A percentile compares a stretch with the other conserved stretches of the same genome.
These are phyloP conservation scores for Tulasnella sp. DNA, from an alignment of 768 basidiomycete species.

Conservation along the genomic window DNA sequence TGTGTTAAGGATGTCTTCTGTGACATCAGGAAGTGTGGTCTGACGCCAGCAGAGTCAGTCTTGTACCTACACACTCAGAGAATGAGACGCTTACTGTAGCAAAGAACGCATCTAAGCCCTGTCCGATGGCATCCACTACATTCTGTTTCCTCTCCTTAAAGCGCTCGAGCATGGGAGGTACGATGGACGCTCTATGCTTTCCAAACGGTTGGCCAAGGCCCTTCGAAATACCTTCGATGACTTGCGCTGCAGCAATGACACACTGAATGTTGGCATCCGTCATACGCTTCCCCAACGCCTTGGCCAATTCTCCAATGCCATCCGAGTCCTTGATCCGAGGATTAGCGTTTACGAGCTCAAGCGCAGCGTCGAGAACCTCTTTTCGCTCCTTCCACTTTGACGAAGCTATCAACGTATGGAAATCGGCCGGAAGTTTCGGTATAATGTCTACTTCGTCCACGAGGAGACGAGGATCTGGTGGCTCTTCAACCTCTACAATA, in stretches of 20 bases:
- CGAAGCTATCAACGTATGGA: constrained; percentile 70
- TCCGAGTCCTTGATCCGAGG: constrained; percentile 73
- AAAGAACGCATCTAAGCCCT: constrained; percentile 84
- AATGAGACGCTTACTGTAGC: constrained; percentile 49
- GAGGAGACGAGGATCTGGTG: constrained; percentile 56
- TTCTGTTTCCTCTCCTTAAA: constrained; percentile 89
- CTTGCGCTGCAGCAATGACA: constrained; percentile 78
- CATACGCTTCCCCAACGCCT: constrained; percentile 70
- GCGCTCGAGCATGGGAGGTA: constrained; percentile 74
- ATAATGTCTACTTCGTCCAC: constrained; percentile 76
- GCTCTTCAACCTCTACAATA: constrained; percentile 4
- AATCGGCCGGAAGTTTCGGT: constrained; percentile 61
- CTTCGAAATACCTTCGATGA: constrained; percentile 78
- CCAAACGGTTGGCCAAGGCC: constrained; percentile 70
- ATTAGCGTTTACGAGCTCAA: constrained; percentile 56
- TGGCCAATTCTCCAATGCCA: constrained; percentile 67
- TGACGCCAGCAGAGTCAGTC: constrained; percentile 30
- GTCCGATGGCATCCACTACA: constrained; percentile 83
- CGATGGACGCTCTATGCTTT: constrained; percentile 59
- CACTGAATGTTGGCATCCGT: constrained; percentile 95
- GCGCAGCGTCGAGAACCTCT: constrained; percentile 77
- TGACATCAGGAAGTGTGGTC: constrained; percentile 71
- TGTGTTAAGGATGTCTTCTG: constrained; percentile 70
- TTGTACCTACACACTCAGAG: not conserved
- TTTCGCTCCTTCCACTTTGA: constrained; percentile 99